Percentiles rank a stretch among this genome's conserved stretches.
Evolutionary conservation across 495 filamentous ascomycete species (phyloP).

Genomic region (Filosporella fistucella): DNA sequence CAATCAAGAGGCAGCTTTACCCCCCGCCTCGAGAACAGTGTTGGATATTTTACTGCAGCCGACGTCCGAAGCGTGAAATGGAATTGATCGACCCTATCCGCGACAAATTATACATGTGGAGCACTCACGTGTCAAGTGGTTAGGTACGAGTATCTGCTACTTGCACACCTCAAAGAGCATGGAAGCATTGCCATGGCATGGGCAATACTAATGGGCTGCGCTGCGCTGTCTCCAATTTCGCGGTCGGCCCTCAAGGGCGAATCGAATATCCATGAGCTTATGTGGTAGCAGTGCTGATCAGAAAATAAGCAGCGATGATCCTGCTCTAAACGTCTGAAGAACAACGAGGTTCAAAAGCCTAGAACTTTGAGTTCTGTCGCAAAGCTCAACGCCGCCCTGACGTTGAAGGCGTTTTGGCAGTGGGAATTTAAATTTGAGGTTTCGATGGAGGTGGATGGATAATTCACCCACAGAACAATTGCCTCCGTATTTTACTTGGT

Average conservation of each 20-base stretch:
- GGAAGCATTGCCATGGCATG: too few relatives aligned
- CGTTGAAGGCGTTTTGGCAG: too few relatives aligned
- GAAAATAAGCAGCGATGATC: conserved; percentile 23
- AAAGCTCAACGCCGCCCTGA: too few relatives aligned
- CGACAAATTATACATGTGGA: conserved; percentile 10
- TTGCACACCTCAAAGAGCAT: too few relatives aligned
- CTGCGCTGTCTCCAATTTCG: too few relatives aligned
- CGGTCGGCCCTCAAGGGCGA: too few relatives aligned
- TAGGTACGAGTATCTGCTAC: too few relatives aligned
- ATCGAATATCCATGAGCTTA: conserved; percentile 10
- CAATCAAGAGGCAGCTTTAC: background rate
- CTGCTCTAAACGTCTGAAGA: conserved; percentile 9
- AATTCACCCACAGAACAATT: background rate
- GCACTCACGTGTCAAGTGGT: background rate
- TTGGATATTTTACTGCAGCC: conserved; percentile 2
- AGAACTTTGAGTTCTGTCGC: conserved; percentile 1
- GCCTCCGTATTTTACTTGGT: background rate
- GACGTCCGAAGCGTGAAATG: conserved; percentile 1
- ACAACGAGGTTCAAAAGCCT: conserved; percentile 1
- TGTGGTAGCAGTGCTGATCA: conserved; percentile 11
- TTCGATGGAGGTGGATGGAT: too few relatives aligned
- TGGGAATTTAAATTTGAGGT: too few relatives aligned
- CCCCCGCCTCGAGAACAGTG: background rate
- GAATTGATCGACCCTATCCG: conserved; percentile 13
- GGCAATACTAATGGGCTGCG: too few relatives aligned